Conservation (phyloP, 495 filamentous ascomycete species). For the Usnea hakonensis region DNA sequence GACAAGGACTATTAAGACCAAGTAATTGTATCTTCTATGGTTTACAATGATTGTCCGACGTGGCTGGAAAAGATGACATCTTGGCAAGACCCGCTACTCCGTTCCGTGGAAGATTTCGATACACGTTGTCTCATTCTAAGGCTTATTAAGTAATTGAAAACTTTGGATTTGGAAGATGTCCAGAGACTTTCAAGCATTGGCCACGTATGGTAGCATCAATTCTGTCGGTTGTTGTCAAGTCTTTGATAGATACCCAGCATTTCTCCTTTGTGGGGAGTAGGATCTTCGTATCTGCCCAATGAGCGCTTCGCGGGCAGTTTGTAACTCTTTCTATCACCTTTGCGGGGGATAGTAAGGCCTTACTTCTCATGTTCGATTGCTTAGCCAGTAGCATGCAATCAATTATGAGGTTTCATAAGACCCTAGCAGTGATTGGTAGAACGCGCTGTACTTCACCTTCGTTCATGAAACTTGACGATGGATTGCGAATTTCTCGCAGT, state of each 20-base stretch:
- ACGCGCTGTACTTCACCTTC: background rate
- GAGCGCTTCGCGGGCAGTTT: background rate
- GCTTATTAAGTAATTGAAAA: background rate
- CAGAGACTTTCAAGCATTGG: too few species aligned
- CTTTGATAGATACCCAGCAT: too few species aligned
- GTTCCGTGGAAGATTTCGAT: too few species aligned
- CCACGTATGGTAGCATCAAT: too few species aligned
- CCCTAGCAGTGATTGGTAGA: background rate
- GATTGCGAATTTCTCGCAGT: background rate
- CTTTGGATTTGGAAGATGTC: too few species aligned
- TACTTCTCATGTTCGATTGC: background rate
- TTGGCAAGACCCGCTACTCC: background rate
- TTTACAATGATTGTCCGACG: background rate
- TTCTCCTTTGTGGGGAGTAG: background rate
- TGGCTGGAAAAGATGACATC: background rate
- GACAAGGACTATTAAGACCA: background rate
- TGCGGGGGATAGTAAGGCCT: background rate
- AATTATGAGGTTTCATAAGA: background rate
- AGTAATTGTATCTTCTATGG: background rate
- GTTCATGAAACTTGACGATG: background rate
- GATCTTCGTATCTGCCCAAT: background rate
- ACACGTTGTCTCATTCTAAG: background rate
- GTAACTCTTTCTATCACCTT: background rate
- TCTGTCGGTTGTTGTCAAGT: too few species aligned
- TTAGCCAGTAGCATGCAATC: background rate